Evolutionary conservation across 306 rosid species (phyloP), one percentile per base, ranked within the genome.

Genomic region (Medicago arabica): DNA sequence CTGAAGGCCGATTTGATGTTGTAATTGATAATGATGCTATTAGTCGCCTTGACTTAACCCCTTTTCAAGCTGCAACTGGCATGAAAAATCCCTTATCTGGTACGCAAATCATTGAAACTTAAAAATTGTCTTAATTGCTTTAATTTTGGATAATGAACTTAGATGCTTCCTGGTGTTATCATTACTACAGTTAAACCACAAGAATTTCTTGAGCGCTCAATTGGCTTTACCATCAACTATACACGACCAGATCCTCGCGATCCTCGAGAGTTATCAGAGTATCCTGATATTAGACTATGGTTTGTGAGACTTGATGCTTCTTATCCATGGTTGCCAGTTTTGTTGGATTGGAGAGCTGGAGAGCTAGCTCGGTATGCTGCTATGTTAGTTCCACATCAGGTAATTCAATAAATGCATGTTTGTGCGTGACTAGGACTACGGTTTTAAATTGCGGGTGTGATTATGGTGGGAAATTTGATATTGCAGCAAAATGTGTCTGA

Each of bases 371-470:
- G 98, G 16, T 94, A 92, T 38, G 89, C 96, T 50, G 97, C 98
- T 25, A 92, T 94, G 96, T 82, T 94, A 86, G 92, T 94, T 74
- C 97, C 97, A 65, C 98, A 94, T 82, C 98, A 94, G 98, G 98
- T 93, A 66, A 78, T 75, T 0, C 53, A 31, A 21, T 65, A 21
- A 49, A 43, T 67, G 38, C 41, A 60, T 78, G 12, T 14, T 28
- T 46, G 18, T 62, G 19, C 36, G 9, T 57, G 31, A 36, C 44
- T 18, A 4, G 14, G n/a, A 16, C 7, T 6, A 7, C 12, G 7
- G 38, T 61, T 61, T 25, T 61, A 31, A 61, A 61, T 61, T 61
- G 21, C 19, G 1, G 11, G 9, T 18, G 12, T 7, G 14, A 7
- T 17, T 47, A 47, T 7, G 2, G 7, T 47, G 53, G 17, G 17